Conservation (phyloP, 257 asterid genomes). For the Solanum stenotomum region DNA sequence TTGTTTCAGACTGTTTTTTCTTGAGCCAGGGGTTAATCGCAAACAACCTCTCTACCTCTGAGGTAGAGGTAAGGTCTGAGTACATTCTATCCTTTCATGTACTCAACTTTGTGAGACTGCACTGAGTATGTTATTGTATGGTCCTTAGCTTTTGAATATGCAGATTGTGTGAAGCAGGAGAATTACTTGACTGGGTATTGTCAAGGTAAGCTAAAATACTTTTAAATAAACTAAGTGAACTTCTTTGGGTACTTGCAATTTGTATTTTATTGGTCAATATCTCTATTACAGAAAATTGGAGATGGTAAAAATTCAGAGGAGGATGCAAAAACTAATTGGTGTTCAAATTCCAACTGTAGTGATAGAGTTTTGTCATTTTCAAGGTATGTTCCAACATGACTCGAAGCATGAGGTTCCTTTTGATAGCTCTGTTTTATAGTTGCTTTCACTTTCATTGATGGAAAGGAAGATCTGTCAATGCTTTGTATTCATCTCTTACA, state of each 20-base stretch:
- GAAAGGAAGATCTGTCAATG: too few relatives aligned
- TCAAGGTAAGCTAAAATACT: too few relatives aligned
- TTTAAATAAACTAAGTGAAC: neutral
- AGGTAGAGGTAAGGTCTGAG: too few relatives aligned
- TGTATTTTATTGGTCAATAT: constrained; percentile 10
- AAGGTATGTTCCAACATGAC: constrained; percentile 89
- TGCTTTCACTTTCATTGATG: too few relatives aligned
- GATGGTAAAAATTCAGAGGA: constrained; percentile 89
- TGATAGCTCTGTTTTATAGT: too few relatives aligned
- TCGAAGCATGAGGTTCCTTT: constrained; percentile 69
- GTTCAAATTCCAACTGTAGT: constrained; percentile 80
- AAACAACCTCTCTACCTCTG: too few relatives aligned
- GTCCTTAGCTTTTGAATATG: constrained; percentile 15
- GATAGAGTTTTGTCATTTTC: constrained; percentile 75
- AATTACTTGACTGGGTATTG: constrained; percentile 14
- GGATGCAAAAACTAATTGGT: constrained; percentile 74
- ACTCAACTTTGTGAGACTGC: too few relatives aligned
- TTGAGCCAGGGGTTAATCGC: too few relatives aligned
- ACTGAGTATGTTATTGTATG: neutral
- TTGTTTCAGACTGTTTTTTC: too few relatives aligned
- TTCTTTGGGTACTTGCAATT: constrained; percentile 5
- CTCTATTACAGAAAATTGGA: constrained; percentile 28
- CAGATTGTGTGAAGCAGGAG: constrained; percentile 98
- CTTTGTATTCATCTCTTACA: too few relatives aligned
- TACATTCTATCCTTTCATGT: too few relatives aligned